Evolutionary conservation across 352 stramenopile genomes (phyloP).

Genomic region (Globisporangium splendens): DNA sequence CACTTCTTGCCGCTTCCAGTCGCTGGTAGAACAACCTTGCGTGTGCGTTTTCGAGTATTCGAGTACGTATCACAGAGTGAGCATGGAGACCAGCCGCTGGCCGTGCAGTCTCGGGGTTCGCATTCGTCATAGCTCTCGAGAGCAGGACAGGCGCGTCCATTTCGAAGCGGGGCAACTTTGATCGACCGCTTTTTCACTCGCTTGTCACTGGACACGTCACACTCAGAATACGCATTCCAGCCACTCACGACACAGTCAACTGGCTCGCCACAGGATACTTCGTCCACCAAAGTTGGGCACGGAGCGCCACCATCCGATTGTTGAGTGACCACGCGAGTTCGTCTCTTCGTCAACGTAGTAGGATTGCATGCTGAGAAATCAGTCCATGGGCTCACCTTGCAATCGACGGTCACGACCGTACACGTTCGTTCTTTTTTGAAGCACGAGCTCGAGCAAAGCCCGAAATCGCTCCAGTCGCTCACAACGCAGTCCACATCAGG

Average conservation of each 20-base stretch:
- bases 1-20: constrained; percentile 43
- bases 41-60: constrained; percentile 37
- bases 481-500: constrained; percentile 54
- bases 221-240: constrained; percentile 38
- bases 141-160: constrained; percentile 34
- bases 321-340: constrained; percentile 27
- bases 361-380: constrained; percentile 38
- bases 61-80: constrained; percentile 29
- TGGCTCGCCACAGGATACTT: constrained; percentile 21
- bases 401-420: constrained; percentile 42
- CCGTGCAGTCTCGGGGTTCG: constrained; percentile 37
- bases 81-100: constrained; percentile 50
- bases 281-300: constrained; percentile 33
- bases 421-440: constrained; percentile 37
- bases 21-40: constrained; percentile 19
- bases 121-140: constrained; percentile 35
- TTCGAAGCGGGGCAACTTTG: constrained; percentile 27
- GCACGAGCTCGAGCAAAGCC: constrained; percentile 25
- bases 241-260: constrained; percentile 51
- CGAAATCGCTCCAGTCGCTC: constrained; percentile 44
- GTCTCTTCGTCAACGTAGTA: constrained; percentile 25
- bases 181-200: constrained; percentile 33
- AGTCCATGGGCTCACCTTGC: constrained; percentile 39
- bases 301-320: constrained; percentile 32
- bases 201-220: constrained; percentile 26